These are phyloP conservation scores for Coemansia sp. DNA, from an alignment of 192 early-diverging fungal genomes.

Conservation along the genomic window DNA sequence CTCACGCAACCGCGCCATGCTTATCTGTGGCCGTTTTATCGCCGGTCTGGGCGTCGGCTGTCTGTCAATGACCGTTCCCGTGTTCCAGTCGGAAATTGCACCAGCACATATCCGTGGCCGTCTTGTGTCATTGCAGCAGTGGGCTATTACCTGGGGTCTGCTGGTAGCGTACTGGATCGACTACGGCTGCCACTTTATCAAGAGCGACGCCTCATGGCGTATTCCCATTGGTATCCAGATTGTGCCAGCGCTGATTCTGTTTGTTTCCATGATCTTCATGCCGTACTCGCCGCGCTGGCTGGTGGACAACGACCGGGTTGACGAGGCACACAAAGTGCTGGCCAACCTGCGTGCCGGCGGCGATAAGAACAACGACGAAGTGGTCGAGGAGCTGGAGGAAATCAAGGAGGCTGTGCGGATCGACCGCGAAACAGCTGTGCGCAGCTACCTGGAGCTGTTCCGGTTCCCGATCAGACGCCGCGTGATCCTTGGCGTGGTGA, in stretches of 20 bases:
- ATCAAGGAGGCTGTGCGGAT: slow-evolving; percentile 69
- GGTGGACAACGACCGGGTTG: slow-evolving; percentile 63
- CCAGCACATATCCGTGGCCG: slow-evolving; percentile 83
- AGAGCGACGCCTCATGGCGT: slow-evolving; percentile 70
- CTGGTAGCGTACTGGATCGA: slow-evolving; percentile 57
- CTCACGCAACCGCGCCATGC: slow-evolving; percentile 60
- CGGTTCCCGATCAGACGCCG: slow-evolving; percentile 60
- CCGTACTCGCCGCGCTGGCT: slow-evolving; percentile 90
- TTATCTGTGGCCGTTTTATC: slow-evolving; percentile 78
- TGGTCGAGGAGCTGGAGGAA: slow-evolving; percentile 67
- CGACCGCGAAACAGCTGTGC: slow-evolving; percentile 65
- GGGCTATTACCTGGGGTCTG: slow-evolving; percentile 92
- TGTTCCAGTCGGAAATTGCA: slow-evolving; percentile 81
- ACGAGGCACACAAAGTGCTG: slow-evolving; percentile 69
- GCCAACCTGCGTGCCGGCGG: slow-evolving; percentile 70
- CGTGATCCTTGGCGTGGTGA: slow-evolving; percentile 63
- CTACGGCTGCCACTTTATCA: slow-evolving; percentile 47
- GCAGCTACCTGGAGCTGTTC: slow-evolving; percentile 66
- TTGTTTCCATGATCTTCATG: slow-evolving; percentile 71
- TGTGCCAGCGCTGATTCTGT: slow-evolving; percentile 73
- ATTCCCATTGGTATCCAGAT: slow-evolving; percentile 82
- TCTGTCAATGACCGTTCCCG: slow-evolving; percentile 70
- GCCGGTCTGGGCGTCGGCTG: slow-evolving; percentile 82
- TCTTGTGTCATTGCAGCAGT: slow-evolving; percentile 85
- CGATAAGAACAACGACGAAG: slow-evolving; percentile 56